A percentile compares a stretch with the other conserved stretches of the same genome.
These are phyloP conservation scores for Cairneyella variabilis DNA, from an alignment of 495 filamentous ascomycete species.

Conservation along the genomic window DNA sequence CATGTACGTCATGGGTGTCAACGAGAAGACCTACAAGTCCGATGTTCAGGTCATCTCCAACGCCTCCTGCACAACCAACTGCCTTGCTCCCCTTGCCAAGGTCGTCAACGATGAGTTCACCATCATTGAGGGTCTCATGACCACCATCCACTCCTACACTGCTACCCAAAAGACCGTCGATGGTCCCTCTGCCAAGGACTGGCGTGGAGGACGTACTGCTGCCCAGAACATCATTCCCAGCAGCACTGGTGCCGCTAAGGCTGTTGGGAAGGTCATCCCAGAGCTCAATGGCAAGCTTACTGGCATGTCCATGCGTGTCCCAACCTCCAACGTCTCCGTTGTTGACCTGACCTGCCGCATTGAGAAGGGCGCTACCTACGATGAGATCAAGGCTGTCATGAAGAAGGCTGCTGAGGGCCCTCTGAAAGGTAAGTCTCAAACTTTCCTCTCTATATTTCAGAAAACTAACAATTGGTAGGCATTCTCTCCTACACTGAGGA, in stretches of 20 bases:
- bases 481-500: slow-evolving; percentile 96
- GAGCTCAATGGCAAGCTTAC: slow-evolving; percentile 98
- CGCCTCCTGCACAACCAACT: slow-evolving; percentile 99
- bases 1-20: slow-evolving; percentile 99
- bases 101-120: slow-evolving; percentile 96
- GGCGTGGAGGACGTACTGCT: slow-evolving; percentile 97
- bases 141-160: slow-evolving; percentile 99
- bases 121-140: slow-evolving; percentile 99
- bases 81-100: slow-evolving; percentile 98
- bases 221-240: slow-evolving; percentile 99
- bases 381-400: slow-evolving; percentile 87
- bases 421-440: slow-evolving; percentile 68
- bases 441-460: background rate
- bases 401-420: slow-evolving; percentile 82
- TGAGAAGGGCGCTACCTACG: slow-evolving; percentile 87
- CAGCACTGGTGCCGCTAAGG: slow-evolving; percentile 99
- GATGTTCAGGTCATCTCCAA: slow-evolving; percentile 94
- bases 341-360: slow-evolving; percentile 94
- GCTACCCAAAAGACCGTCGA: slow-evolving; percentile 99
- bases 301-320: slow-evolving; percentile 98
- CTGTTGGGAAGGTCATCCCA: slow-evolving; percentile 99
- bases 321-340: slow-evolving; percentile 97
- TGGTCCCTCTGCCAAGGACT: slow-evolving; percentile 96
- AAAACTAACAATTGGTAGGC: slow-evolving; percentile 48
- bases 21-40: slow-evolving; percentile 86